Percentiles rank a stretch among this genome's conserved stretches.
Evolutionary conservation across 139 green algal genomes (phyloP).

Genomic region (Diplosphaera chodatii): DNA sequence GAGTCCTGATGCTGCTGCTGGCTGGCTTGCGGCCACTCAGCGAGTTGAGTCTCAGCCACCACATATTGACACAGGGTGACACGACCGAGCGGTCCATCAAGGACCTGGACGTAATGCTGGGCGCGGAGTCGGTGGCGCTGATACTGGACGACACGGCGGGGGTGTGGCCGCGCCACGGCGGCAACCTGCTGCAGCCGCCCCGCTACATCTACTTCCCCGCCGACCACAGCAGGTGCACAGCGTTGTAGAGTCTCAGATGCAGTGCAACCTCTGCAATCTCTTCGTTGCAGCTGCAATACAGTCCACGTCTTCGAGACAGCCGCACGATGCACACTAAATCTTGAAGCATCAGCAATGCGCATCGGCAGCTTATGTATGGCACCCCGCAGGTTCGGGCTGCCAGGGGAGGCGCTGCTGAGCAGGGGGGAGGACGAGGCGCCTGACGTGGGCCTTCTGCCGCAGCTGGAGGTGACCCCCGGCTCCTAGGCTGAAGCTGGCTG

Average conservation of each 20-base stretch:
- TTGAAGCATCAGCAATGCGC: no score
- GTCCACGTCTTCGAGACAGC: no score
- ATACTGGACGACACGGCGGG: conserved; percentile 90
- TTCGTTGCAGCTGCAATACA: no score
- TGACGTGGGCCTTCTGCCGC: conserved; percentile 36
- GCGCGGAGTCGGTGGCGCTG: conserved; percentile 57
- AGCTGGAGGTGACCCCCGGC: background rate
- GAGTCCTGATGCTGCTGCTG: no score
- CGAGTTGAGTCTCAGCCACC: no score
- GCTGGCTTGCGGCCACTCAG: no score
- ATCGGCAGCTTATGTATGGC: no score
- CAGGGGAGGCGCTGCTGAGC: conserved; percentile 46
- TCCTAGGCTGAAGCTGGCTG: no score
- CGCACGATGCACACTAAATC: no score
- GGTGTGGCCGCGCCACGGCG: conserved; percentile 77
- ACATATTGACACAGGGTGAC: conserved; percentile 29
- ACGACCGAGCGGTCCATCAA: conserved; percentile 53
- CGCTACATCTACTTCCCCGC: conserved; percentile 90
- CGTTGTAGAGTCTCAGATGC: no score
- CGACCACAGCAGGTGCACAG: conserved; percentile 1
- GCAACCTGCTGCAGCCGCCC: conserved; percentile 79
- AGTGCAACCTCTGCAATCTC: no score
- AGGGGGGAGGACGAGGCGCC: conserved; percentile 48
- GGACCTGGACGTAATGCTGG: conserved; percentile 85
- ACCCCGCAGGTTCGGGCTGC: conserved; percentile 30